Conservation (phyloP, 345 rosid genomes). For the Iberis pinnata region DNA sequence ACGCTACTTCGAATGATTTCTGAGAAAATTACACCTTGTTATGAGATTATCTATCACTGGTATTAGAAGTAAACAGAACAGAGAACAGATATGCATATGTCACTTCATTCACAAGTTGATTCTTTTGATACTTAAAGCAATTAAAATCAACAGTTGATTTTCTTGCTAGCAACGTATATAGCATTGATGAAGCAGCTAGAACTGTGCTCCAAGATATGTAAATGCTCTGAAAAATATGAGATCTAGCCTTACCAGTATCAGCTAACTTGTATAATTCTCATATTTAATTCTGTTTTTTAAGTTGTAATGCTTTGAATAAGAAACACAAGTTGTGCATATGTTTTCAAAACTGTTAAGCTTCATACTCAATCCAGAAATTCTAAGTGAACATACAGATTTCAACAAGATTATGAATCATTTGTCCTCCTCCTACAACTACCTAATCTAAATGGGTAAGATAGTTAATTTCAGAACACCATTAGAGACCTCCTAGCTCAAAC, state of each 20-base stretch:
- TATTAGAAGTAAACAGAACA: not conserved
- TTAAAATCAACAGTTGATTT: not conserved
- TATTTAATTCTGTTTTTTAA: too few species aligned
- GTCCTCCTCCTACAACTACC: not conserved
- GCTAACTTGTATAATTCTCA: too few species aligned
- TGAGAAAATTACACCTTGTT: conserved; percentile 3
- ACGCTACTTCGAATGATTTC: conserved; percentile 73
- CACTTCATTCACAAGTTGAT: conserved; percentile 3
- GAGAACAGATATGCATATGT: not conserved
- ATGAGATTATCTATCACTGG: not conserved
- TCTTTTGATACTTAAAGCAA: not conserved
- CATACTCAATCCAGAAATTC: not conserved
- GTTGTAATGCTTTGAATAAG: too few species aligned
- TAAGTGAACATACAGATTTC: not conserved
- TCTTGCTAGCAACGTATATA: not conserved
- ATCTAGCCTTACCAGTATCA: not conserved
- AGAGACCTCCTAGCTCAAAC: too few species aligned
- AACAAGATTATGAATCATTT: not conserved
- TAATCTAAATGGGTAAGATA: too few species aligned
- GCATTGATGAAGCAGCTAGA: not conserved
- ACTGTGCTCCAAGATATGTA: not conserved
- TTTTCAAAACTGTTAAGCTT: not conserved
- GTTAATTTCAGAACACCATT: too few species aligned
- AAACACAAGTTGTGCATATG: not conserved
- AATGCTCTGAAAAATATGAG: not conserved